A percentile compares a stretch with the other conserved stretches of the same genome.
Evolutionary conservation across 2,329 filamentous ascomycete species (phyloP).

Genomic region (Trichoderma oligosporum): DNA sequence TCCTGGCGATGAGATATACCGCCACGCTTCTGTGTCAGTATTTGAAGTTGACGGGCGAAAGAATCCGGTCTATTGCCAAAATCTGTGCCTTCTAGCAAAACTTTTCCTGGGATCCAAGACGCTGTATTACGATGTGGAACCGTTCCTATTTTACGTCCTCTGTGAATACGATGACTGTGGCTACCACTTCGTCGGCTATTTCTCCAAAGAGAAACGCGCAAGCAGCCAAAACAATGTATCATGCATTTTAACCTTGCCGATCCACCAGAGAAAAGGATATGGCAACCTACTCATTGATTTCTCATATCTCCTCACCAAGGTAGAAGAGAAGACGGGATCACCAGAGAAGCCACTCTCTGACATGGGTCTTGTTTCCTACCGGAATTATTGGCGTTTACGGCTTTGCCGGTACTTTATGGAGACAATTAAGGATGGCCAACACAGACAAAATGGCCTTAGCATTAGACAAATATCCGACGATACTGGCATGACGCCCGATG

Average conservation of each 20-base stretch:
- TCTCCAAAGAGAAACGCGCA: conserved; percentile 95
- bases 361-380: conserved; percentile 95
- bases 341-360: conserved; percentile 97
- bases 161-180: conserved; percentile 88
- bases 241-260: conserved; percentile 91
- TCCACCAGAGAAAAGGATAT: conserved; percentile 95
- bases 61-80: conserved; percentile 98
- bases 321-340: conserved; percentile 90
- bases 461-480: conserved; percentile 73
- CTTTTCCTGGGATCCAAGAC: conserved; percentile 98
- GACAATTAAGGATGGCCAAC: conserved; percentile 29
- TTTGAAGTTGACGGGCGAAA: conserved; percentile 97
- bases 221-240: conserved; percentile 97
- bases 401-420: conserved; percentile 79
- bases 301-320: conserved; percentile 89
- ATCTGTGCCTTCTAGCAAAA: conserved; percentile 91
- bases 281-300: conserved; percentile 97
- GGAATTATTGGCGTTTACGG: conserved; percentile 92
- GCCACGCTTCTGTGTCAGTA: conserved; percentile 84
- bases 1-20: conserved; percentile 96
- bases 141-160: conserved; percentile 95
- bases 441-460: conserved; percentile 50
- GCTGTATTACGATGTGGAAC: conserved; percentile 95
- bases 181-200: conserved; percentile 98
- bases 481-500: conserved; percentile 93